phyloP scores from a whole-genome alignment of 768 basidiomycete species.

The Mycena crocata region DNA sequence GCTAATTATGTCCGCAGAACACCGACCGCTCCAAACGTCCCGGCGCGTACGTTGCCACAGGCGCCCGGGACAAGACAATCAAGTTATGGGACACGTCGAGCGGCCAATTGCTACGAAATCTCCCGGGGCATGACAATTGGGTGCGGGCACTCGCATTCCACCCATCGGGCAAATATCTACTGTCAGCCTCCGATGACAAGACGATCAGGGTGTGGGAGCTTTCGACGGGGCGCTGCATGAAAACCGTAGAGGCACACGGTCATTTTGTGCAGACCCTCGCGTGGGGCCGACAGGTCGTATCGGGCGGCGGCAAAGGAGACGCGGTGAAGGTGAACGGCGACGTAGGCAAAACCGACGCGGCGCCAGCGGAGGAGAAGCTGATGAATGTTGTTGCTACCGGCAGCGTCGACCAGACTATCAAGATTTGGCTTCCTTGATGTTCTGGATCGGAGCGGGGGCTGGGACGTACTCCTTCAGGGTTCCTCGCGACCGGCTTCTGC shows the following conservation, averaged over 20 bases:
- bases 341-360: conserved; percentile 33
- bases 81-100: conserved; percentile 90
- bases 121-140: conserved; percentile 93
- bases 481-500: conserved; percentile 6
- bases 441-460: conserved; percentile 1
- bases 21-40: conserved; percentile 63
- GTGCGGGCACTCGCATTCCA: conserved; percentile 90
- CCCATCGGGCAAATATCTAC: conserved; percentile 87
- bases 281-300: conserved; percentile 75
- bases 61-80: conserved; percentile 91
- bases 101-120: conserved; percentile 83
- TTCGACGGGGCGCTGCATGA: conserved; percentile 84
- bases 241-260: conserved; percentile 88
- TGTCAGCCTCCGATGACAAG: conserved; percentile 95
- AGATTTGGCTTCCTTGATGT: conserved; percentile 70
- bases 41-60: conserved; percentile 78
- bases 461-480: conserved; percentile 5
- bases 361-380: conserved; percentile 63
- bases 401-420: conserved; percentile 74
- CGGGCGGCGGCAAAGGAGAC: conserved; percentile 53
- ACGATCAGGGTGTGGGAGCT: conserved; percentile 93
- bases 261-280: conserved; percentile 86
- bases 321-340: conserved; percentile 47
- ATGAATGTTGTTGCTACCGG: conserved; percentile 79
- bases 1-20: conserved; percentile 48